Base-by-base conservation (phyloP, 164 flowering plant species). In the Aristolochia californica region DNA sequence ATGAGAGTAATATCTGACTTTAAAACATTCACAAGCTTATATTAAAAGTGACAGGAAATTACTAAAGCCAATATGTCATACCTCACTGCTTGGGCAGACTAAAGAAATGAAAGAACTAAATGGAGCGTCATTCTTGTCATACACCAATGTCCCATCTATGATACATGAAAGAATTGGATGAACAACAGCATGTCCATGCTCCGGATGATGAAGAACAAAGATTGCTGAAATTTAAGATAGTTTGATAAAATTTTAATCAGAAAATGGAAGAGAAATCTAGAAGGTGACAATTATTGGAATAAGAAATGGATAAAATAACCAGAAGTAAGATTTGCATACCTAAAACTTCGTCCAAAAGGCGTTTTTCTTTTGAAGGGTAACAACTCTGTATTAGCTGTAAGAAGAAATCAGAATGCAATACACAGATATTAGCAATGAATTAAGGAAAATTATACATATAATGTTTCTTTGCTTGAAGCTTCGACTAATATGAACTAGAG, bases 171-270 rank as follows among this genome's bases (percentile, higher is more conserved):
- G 87, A 55, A 91, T 84, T 62, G 96, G 98, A 69, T 79, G 96
- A 65, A 88, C 69, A 63, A 88, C 98, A 70, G 95, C 83, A 65
- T 88, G 95, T 58, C 96, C 98, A 70, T 91, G 95, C 78, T 91
- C 98, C 47, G 98, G 98, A 71, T 91, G 98, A 72, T 91, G 88
- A 64, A 88, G 96, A 63, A 91, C 98, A 83, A 91, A 91, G 45
- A 67, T 91, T 17, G 98, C 98, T 91, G 96, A 55, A 70, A 48
- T 56, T 52, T 13, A 49, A 57, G 26, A 51, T 40, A 48, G 43
- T 0, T 65, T 22, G 59, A 49, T 70, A 23, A 61, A n/a, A 13
- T 48, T 30, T 26, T 38, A 22, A 53, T 30, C n/a, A 4, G 47
- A 22, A 54, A 59, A 28, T 16, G n/a, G 56, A 56, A 23, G 22